Evolutionary conservation across 305 asterid species (phyloP).

Genomic region (Fraxinus sp.): DNA sequence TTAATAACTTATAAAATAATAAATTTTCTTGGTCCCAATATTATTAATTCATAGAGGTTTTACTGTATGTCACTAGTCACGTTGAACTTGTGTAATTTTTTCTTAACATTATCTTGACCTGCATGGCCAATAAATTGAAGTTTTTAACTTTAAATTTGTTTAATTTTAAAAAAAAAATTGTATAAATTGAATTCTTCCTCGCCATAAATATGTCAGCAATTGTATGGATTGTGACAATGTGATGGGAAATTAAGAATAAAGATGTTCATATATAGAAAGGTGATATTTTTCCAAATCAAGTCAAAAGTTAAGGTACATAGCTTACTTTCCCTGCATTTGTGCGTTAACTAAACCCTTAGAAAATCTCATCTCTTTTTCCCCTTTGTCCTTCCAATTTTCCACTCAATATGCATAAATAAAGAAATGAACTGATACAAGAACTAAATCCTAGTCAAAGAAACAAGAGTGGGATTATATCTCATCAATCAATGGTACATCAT

Average conservation of each 20-base stretch:
- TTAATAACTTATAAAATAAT: too few species aligned
- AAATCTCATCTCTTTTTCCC: neutral
- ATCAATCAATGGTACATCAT: neutral
- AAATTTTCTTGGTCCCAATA: too few species aligned
- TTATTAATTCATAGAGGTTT: too few species aligned
- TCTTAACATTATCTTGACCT: neutral
- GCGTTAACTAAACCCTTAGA: neutral
- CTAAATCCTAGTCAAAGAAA: neutral
- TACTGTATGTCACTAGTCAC: neutral
- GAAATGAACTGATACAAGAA: neutral
- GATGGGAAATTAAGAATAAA: neutral
- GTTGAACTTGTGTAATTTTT: neutral
- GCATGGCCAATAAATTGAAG: neutral
- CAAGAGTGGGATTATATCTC: neutral
- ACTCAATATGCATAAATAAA: neutral
- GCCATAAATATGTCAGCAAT: neutral
- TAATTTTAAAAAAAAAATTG: neutral
- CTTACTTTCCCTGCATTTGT: neutral
- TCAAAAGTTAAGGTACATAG: neutral
- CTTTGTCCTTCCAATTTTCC: neutral
- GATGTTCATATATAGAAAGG: neutral
- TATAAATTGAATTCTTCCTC: neutral
- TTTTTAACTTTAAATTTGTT: neutral
- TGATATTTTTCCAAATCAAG: neutral
- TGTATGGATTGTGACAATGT: neutral